Evolutionary conservation across 2,329 filamentous ascomycete genomes (phyloP), one percentile per base, ranked within the genome.

Genomic region (Cryphonectria japonica): DNA sequence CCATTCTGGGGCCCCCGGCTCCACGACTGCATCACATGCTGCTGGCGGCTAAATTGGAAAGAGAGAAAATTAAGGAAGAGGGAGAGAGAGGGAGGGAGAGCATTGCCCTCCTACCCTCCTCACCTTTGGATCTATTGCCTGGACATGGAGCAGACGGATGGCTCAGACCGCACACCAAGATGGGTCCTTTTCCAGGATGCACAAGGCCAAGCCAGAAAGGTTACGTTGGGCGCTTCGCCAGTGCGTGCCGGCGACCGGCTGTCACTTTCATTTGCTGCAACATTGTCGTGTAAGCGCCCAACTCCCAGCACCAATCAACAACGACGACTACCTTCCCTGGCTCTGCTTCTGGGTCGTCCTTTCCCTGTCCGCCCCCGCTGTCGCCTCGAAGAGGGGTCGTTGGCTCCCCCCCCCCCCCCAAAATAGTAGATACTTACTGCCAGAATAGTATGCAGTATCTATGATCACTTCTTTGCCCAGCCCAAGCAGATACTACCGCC

Each of bases 261-360:
- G 66, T 41, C 39, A 46, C 61, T 64, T 46, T 68, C 59, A 72
- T 71, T 71, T 71, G 71, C 68, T 68, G 54, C 68, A 50, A 50
- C 66, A 70, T 43, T 60, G 32, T 64, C 60, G 50, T 70, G 39
- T 72, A 72, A 72, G 70, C 70, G 70, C 70, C 70, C 70, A 59
- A 50, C 14, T 59, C 13, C 46, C 71, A 57, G 71, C 65, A 61
- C 68, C 71, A 72, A 70, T 72, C 68, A 72, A n/a, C 65, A 34
- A 54, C 50, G 50, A 57, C 34, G 29, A 22, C 50, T 50, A n/a
- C 37, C 34, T 54, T 32, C 64, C 34, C 29, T 29, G 50, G 34
- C 22, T 43, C 43, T 50, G 43, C 43, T 16, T 5, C 6, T 22
- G 43, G 43, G 43, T 50, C 19, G 46, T n/a, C 8, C 16, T 50